Percentiles rank a stretch among this genome's conserved stretches.
Conservation (phyloP, 148 eudicot species). For the Chenopodium formosanum region DNA sequence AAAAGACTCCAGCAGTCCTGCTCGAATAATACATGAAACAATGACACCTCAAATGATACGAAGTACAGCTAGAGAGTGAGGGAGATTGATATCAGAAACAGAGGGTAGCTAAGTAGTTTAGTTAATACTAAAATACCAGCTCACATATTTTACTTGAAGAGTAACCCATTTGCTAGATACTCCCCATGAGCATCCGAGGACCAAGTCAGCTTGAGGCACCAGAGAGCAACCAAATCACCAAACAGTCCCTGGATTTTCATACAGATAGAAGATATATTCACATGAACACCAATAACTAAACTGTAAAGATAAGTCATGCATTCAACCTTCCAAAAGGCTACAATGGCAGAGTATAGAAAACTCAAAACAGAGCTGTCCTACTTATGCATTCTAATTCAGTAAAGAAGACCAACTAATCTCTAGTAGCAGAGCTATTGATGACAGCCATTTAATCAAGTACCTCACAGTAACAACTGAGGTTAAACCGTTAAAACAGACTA, state of each 20-base stretch:
- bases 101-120: too few relatives aligned
- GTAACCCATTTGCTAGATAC: neutral
- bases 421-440: constrained; percentile 12
- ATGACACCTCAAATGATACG: too few relatives aligned
- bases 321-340: neutral
- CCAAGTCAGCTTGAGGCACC: neutral
- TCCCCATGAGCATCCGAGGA: neutral
- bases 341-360: neutral
- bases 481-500: constrained; percentile 10
- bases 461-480: constrained; percentile 10
- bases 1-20: neutral
- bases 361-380: constrained; percentile 14
- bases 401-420: constrained; percentile 12
- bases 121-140: neutral
- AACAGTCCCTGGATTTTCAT: neutral
- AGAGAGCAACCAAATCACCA: neutral
- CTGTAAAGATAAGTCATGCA: neutral
- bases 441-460: constrained; percentile 16
- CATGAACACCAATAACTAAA: neutral
- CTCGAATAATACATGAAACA: neutral
- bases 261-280: neutral
- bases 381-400: constrained; percentile 2
- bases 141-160: neutral
- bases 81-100: too few relatives aligned
- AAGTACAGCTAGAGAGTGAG: too few relatives aligned